These are phyloP conservation scores for Gentiana macrophylla DNA, from an alignment of 257 asterid genomes.

Conservation along the genomic window DNA sequence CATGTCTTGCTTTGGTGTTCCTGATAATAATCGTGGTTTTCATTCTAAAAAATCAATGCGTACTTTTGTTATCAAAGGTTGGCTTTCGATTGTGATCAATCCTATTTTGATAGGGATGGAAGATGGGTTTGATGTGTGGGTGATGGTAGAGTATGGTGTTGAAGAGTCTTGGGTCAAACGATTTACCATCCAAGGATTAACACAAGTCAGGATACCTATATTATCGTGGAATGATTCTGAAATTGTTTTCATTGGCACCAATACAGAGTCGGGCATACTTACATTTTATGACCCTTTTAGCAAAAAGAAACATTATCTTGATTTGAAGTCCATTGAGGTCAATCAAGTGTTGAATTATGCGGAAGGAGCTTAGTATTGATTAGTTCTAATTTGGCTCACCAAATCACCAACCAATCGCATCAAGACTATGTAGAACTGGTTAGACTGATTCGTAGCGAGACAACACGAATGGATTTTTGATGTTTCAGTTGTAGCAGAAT, in stretches of 20 bases:
- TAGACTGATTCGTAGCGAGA: no score
- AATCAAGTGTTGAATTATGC: constrained; percentile 4
- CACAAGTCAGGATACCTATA: not conserved
- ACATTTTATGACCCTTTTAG: not conserved
- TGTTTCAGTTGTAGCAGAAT: no score
- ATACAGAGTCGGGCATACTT: not conserved
- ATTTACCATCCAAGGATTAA: not conserved
- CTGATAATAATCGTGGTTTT: not conserved
- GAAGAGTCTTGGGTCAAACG: not conserved
- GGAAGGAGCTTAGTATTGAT: not conserved
- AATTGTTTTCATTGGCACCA: not conserved
- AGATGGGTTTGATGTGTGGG: not conserved
- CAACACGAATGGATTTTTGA: no score
- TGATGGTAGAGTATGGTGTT: not conserved
- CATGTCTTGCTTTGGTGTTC: not conserved
- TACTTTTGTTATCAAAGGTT: not conserved
- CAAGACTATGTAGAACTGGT: no score
- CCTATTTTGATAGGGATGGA: not conserved
- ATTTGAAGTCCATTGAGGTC: not conserved
- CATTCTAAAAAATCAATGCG: not conserved
- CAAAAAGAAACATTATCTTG: not conserved
- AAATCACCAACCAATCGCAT: no score
- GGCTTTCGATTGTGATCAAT: not conserved
- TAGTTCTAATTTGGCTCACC: no score
- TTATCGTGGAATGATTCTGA: not conserved